phyloP scores from a whole-genome alignment of 345 rosid genomes.

The Excoecaria cochinchinensis region DNA sequence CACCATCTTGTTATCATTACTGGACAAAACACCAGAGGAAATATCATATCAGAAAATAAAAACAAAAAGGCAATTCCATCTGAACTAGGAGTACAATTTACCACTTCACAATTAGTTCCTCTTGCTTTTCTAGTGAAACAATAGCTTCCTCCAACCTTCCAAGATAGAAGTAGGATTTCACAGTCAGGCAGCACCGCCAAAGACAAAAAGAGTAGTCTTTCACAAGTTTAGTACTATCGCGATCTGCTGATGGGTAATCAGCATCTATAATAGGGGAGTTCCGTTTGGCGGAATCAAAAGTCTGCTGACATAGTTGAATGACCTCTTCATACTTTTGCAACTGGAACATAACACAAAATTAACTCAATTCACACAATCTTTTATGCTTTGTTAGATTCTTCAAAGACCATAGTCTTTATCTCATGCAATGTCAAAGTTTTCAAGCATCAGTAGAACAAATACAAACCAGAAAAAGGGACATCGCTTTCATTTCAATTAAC shows the following conservation, averaged over 20 bases:
- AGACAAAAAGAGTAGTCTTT: slow-evolving; percentile 47
- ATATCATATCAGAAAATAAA: slow-evolving; percentile 16
- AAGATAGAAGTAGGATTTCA: slow-evolving; percentile 72
- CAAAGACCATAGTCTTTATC: not conserved
- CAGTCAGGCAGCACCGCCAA: slow-evolving; percentile 65
- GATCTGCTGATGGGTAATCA: slow-evolving; percentile 27
- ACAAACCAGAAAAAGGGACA: slow-evolving; percentile 69
- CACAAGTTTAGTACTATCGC: slow-evolving; percentile 39
- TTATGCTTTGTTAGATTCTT: slow-evolving; percentile 4
- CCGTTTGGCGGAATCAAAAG: slow-evolving; percentile 67
- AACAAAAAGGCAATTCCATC: slow-evolving; percentile 1
- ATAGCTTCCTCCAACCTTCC: slow-evolving; percentile 93
- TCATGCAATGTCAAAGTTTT: not conserved
- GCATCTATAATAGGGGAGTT: slow-evolving; percentile 43
- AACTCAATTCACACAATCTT: slow-evolving; percentile 2
- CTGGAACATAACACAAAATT: slow-evolving; percentile 51
- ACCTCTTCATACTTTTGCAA: slow-evolving; percentile 78
- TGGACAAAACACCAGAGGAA: slow-evolving; percentile 25
- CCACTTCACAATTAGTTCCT: slow-evolving; percentile 45
- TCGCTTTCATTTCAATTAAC: slow-evolving; percentile 80
- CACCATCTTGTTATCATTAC: slow-evolving; percentile 44
- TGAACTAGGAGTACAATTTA: slow-evolving; percentile 17
- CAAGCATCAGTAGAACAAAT: slow-evolving; percentile 12
- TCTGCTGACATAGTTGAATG: slow-evolving; percentile 77
- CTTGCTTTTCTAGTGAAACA: slow-evolving; percentile 66